Percentiles rank a stretch among this genome's conserved stretches.
phyloP scores from a whole-genome alignment of 257 asterid genomes.

The Mentha longifolia region DNA sequence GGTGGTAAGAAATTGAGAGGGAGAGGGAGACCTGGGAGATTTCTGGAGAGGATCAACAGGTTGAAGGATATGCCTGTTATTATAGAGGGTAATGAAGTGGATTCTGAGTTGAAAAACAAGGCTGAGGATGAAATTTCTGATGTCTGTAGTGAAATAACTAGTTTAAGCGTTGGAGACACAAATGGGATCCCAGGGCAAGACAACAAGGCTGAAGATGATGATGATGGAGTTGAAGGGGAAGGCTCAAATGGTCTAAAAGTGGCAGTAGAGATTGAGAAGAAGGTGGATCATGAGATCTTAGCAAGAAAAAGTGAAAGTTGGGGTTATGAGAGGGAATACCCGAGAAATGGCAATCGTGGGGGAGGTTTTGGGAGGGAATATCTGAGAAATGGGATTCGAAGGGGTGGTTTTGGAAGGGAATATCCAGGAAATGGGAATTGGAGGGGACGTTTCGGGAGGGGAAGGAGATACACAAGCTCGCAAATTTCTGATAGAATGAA shows the following conservation, averaged over 20 bases:
- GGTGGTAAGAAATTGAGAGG: background rate
- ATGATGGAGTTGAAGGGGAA: conserved; percentile 19
- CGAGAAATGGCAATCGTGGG: conserved; percentile 25
- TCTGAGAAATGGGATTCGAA: conserved; percentile 23
- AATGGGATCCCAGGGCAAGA: background rate
- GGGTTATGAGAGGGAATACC: conserved; percentile 3
- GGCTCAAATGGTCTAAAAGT: conserved; percentile 22
- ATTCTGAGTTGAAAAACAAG: conserved; percentile 13
- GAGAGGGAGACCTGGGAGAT: background rate
- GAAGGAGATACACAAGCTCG: conserved; percentile 22
- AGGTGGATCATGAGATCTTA: conserved; percentile 23
- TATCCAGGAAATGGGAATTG: background rate
- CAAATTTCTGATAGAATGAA: conserved; percentile 27
- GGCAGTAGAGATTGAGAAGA: conserved; percentile 18
- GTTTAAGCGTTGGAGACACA: conserved; percentile 13
- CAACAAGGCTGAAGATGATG: conserved; percentile 12
- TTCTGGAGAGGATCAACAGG: background rate
- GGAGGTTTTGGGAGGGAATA: conserved; percentile 17
- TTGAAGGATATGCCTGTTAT: conserved; percentile 15
- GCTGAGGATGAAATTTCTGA: conserved; percentile 20
- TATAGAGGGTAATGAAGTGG: conserved; percentile 24
- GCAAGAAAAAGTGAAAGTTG: conserved; percentile 27
- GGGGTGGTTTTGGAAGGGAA: conserved; percentile 27
- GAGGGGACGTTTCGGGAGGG: conserved; percentile 22
- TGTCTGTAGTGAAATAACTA: conserved; percentile 20